These are phyloP conservation scores for Podaxis rugospora DNA, from an alignment of 768 basidiomycete genomes.

Conservation along the genomic window DNA sequence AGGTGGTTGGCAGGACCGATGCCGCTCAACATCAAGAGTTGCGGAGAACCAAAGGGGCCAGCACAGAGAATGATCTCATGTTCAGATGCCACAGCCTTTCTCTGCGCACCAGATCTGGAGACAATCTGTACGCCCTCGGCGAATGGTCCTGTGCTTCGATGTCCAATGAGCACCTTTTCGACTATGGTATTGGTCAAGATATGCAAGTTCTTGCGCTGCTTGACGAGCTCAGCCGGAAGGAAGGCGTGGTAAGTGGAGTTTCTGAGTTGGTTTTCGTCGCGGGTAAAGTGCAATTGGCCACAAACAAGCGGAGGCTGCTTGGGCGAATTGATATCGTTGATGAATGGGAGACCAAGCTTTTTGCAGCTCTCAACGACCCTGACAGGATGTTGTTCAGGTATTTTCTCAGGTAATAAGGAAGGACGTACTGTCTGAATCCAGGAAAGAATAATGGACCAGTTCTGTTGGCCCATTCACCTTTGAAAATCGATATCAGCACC, in stretches of 20 bases:
- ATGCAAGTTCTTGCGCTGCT: conserved; percentile 55
- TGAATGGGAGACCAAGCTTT: conserved; percentile 50
- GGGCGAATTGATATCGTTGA: conserved; percentile 57
- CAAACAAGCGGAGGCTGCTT: conserved; percentile 34
- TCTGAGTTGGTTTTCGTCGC: conserved; percentile 41
- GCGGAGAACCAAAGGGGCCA: conserved; percentile 51
- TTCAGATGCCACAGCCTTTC: conserved; percentile 41
- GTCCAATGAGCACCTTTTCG: conserved; percentile 49
- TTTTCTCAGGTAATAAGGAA: neutral
- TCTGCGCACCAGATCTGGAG: conserved; percentile 26
- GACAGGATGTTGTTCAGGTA: neutral
- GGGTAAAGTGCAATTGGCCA: conserved; percentile 1
- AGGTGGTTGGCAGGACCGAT: conserved; percentile 67
- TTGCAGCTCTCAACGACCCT: conserved; percentile 49
- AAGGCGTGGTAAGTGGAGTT: conserved; percentile 66
- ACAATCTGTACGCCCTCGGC: conserved; percentile 53
- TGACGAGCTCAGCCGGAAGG: conserved; percentile 58
- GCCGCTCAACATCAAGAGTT: conserved; percentile 72
- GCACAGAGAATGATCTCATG: conserved; percentile 55
- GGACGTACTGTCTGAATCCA: conserved; percentile 44
- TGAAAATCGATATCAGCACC: neutral
- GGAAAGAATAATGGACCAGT: conserved; percentile 56
- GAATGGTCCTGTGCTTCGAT: conserved; percentile 38
- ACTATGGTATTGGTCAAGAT: conserved; percentile 53
- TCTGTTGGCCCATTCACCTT: conserved; percentile 40